phyloP scores from a whole-genome alignment of 2,329 filamentous ascomycete genomes.

The Aspergillus awamori region DNA sequence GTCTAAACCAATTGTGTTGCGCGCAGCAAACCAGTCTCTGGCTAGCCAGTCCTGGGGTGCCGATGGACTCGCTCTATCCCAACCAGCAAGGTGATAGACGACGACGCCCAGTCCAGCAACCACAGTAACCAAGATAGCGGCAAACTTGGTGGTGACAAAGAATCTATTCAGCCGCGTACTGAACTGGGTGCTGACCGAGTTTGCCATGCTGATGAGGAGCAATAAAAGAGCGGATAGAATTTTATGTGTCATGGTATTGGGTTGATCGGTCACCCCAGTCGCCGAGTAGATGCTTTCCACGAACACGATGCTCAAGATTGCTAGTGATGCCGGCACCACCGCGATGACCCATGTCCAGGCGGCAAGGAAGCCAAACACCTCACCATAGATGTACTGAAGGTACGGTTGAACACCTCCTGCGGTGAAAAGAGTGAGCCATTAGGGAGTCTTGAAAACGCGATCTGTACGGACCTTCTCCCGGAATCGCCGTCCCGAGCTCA shows the following conservation, averaged over 20 bases:
- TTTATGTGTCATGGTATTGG: constrained; percentile 10
- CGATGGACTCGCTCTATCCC: neutral
- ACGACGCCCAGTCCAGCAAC: constrained; percentile 15
- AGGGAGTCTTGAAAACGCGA: too few relatives aligned
- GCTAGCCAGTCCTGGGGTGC: constrained; percentile 15
- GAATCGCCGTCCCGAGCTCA: constrained; percentile 21
- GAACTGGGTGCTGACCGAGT: constrained; percentile 19
- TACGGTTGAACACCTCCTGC: constrained; percentile 20
- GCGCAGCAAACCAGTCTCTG: constrained; percentile 17
- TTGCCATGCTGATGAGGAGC: constrained; percentile 15
- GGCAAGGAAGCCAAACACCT: constrained; percentile 19
- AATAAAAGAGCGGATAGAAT: constrained; percentile 12
- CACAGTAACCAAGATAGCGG: constrained; percentile 13
- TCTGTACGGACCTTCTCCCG: constrained; percentile 18
- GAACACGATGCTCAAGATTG: constrained; percentile 22
- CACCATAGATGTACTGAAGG: constrained; percentile 21
- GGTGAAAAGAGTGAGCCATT: neutral
- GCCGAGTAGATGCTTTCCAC: constrained; percentile 23
- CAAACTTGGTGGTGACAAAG: constrained; percentile 20
- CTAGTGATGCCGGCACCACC: constrained; percentile 20
- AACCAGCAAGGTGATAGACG: neutral
- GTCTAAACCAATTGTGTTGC: constrained; percentile 15
- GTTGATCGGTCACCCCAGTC: constrained; percentile 11
- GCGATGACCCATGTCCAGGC: constrained; percentile 25
- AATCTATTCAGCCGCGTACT: constrained; percentile 16